These are phyloP conservation scores for Venturia effusa DNA, from an alignment of 2,329 filamentous ascomycete species.

Conservation along the genomic window DNA sequence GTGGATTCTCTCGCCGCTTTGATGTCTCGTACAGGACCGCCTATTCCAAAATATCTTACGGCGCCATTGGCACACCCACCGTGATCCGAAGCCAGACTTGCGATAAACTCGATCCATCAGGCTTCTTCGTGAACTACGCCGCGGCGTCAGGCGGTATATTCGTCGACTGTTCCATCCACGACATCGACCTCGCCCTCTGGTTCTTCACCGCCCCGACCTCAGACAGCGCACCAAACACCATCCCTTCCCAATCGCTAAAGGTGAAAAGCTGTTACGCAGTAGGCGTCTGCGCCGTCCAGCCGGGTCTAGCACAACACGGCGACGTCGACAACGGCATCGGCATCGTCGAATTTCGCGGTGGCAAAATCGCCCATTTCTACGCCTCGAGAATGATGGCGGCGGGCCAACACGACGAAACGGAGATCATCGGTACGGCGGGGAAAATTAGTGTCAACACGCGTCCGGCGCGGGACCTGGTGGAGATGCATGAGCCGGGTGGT, in stretches of 20 bases:
- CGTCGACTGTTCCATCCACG: conserved; percentile 61
- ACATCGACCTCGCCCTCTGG: conserved; percentile 56
- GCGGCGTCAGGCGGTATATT: conserved; percentile 58
- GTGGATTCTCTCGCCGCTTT: conserved; percentile 56
- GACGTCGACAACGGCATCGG: conserved; percentile 55
- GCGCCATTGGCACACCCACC: conserved; percentile 48
- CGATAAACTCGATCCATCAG: conserved; percentile 53
- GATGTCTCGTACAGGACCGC: conserved; percentile 55
- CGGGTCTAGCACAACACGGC: conserved; percentile 44
- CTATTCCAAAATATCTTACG: conserved; percentile 38
- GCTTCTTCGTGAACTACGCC: conserved; percentile 59
- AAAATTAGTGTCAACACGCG: conserved; percentile 52
- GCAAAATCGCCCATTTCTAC: conserved; percentile 55
- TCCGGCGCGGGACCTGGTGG: conserved; percentile 44
- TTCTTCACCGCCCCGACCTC: conserved; percentile 35
- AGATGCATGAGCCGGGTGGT: conserved; percentile 42
- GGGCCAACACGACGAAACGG: conserved; percentile 56
- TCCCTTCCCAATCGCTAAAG: conserved; percentile 18
- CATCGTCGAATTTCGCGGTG: conserved; percentile 54
- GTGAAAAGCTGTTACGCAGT: conserved; percentile 47
- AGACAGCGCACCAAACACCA: conserved; percentile 32
- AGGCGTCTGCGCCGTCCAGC: conserved; percentile 49
- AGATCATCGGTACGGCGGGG: conserved; percentile 56
- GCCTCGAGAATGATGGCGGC: conserved; percentile 55
- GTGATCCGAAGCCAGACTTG: conserved; percentile 56